phyloP scores from a whole-genome alignment of 129 eudicot genomes.

The Tagetes patula region DNA sequence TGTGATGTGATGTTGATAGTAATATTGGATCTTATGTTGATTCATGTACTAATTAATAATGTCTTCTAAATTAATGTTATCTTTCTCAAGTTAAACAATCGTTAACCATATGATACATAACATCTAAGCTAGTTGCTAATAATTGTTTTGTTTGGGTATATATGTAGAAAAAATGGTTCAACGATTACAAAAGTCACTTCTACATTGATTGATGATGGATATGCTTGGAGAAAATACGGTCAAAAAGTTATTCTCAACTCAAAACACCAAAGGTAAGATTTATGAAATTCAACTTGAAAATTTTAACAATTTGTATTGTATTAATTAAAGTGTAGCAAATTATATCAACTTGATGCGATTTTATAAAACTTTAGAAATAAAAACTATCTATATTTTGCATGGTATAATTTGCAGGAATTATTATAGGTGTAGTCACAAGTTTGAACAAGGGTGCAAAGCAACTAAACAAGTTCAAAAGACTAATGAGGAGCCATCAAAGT shows the following conservation, averaged over 20 bases:
- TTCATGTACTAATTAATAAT: neutral
- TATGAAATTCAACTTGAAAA: neutral
- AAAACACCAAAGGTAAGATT: slow-evolving; percentile 47
- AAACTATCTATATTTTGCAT: neutral
- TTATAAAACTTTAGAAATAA: neutral
- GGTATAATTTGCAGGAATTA: slow-evolving; percentile 40
- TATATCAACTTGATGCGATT: neutral
- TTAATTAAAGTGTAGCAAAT: neutral
- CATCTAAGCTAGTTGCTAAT: neutral
- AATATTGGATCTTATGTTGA: neutral
- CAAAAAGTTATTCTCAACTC: slow-evolving; percentile 61
- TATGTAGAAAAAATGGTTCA: slow-evolving; percentile 41
- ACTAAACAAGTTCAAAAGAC: slow-evolving; percentile 47
- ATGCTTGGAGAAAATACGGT: slow-evolving; percentile 88
- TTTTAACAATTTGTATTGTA: neutral
- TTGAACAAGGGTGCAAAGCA: slow-evolving; percentile 49
- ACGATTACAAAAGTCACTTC: slow-evolving; percentile 29
- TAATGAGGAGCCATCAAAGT: slow-evolving; percentile 34
- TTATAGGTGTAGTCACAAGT: slow-evolving; percentile 51
- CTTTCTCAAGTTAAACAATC: neutral
- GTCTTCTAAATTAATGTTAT: neutral
- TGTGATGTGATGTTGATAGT: neutral
- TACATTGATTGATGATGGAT: slow-evolving; percentile 49
- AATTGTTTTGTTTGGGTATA: neutral
- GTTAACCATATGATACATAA: neutral